Evolutionary conservation across 2,329 filamentous ascomycete genomes (phyloP), one percentile per base, ranked within the genome.

Genomic region (Cryphonectria naterciae): DNA sequence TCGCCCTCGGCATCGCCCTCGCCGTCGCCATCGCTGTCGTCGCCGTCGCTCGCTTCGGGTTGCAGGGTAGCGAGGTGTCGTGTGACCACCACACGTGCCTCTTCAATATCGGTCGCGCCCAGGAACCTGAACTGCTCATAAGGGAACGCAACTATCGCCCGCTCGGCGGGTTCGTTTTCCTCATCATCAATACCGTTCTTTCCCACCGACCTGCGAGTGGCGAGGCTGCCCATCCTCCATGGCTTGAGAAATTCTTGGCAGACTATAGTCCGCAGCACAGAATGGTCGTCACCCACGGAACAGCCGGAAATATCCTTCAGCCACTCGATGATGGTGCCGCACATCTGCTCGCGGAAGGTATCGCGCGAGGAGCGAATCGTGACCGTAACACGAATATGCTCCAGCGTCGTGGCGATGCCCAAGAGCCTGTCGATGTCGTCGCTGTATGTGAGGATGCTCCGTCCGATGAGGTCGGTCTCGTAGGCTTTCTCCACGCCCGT

Each of bases 321-420:
- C 97, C 97, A 99, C 76, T 98, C 95, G 68, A 99, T 92, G 73
- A 99, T 95, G 22, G 94, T 94, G n/a, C 93, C 94, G 76, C 95
- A 98, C 97, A 99, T 99, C 79, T 98, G 93, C 79, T 99, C 96
- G 71, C 96, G 89, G 82, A 98, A 99, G 0, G 94, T 98, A 81
- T 99, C 96, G 75, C 97, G 89, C 6, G 96, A 90, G 13, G 95
- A 97, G 61, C 96, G 90, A 73, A 99, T 94, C 0, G 96, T 99
- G 65, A 98, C 94, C 0, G 96, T 98, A 70, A 99, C 90, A 78
- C 97, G 95, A 80, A 99, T 98, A 72, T 97, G 91, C 81, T 99
- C 96, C 74, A 99, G 93, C 32, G 96, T 91, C 74, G 89, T 92
- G 6, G 95, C 93, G 81, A 96, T 95, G 19, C 84, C 83, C 22